Evolutionary conservation across 176 grass and related monocot genomes (phyloP).

Genomic region (Triticum timopheevii): DNA sequence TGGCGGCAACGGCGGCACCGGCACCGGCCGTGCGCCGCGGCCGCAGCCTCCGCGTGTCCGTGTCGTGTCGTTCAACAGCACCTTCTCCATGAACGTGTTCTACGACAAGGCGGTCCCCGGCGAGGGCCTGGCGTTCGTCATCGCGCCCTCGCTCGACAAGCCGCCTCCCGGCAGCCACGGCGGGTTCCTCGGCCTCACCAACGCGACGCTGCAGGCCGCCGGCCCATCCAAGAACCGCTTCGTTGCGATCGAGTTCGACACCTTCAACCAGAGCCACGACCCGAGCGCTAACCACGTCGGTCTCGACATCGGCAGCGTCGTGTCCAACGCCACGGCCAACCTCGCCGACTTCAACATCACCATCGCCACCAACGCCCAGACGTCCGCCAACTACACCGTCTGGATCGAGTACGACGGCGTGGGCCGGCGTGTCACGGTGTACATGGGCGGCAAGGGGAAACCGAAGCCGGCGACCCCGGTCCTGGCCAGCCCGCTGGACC

Average conservation of each 20-base stretch:
- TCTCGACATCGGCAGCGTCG: conserved; percentile 56
- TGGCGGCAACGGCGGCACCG: not conserved
- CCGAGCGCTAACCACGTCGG: conserved; percentile 61
- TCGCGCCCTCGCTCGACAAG: conserved; percentile 16
- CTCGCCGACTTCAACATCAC: conserved; percentile 36
- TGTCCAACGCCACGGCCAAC: conserved; percentile 28
- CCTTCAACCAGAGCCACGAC: conserved; percentile 46
- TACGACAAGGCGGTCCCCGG: not conserved
- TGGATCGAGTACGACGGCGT: conserved; percentile 59
- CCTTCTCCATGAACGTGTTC: conserved; percentile 57
- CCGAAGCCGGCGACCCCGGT: conserved; percentile 4
- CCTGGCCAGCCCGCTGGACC: conserved; percentile 39
- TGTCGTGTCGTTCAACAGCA: conserved; percentile 58
- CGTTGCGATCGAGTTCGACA: conserved; percentile 67
- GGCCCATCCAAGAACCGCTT: not conserved
- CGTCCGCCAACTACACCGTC: conserved; percentile 38
- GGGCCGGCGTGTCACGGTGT: conserved; percentile 33
- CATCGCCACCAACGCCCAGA: conserved; percentile 7
- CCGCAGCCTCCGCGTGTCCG: not conserved
- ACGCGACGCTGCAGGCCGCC: conserved; percentile 10
- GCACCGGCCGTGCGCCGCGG: not conserved
- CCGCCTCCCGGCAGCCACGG: conserved; percentile 40
- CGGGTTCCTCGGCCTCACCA: conserved; percentile 63
- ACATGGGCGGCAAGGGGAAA: not conserved
- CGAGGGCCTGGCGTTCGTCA: conserved; percentile 44